Base-by-base conservation (phyloP, 352 stramenopile species). In the Globisporangium emineosum region DNA sequence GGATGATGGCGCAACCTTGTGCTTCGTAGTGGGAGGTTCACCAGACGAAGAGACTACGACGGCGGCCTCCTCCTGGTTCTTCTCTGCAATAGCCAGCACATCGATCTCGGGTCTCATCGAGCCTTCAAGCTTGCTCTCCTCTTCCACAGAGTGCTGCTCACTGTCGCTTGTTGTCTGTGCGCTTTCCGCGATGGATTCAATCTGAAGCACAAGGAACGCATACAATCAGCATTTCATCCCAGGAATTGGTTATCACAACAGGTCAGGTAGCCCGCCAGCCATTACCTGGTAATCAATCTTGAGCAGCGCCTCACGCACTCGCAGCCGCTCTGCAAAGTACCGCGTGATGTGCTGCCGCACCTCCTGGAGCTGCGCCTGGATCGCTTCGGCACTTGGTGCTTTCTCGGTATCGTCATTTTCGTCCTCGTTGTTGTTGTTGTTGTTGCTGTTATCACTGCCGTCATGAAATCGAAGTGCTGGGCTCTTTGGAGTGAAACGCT, bases 301-400 rank as follows among this genome's bases (percentile, higher is more conserved):
- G 25, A 97, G 72, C 43, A 97, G 70, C 1, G 67, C 75, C 30
- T 79, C 73, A 30, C 75, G 76, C n/a, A 98, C 68, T 60, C 88
- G 79, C 68, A 94, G 85, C 9, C 88, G 76, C 66, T 98, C 88
- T 30, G 88, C 70, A 64, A 98, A 98, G 59, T 88, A 94, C 49
- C 86, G 74, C 7, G 85, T 74, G 56, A 97, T 93, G 60, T 83
- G 81, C 21, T 81, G 63, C 1, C 86, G 78, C 23, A 90, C 81
- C 54, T 94, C 72, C 3, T 53, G 62, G 7, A 84, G 25, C 10
- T 45, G 43, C 15, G 40, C 51, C 23, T 67, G 49, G 5, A 67
- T 62, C 54, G 6, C 42, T 32, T 57, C 52, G 7, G 61, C 52
- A 27, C 43, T 61, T 17, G 21, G 37, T 17, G 32, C 47, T 5